A percentile compares a stretch with the other conserved stretches of the same genome.
Evolutionary conservation across 352 stramenopile species (phyloP).

Genomic region (Phytophthora pluvialis): DNA sequence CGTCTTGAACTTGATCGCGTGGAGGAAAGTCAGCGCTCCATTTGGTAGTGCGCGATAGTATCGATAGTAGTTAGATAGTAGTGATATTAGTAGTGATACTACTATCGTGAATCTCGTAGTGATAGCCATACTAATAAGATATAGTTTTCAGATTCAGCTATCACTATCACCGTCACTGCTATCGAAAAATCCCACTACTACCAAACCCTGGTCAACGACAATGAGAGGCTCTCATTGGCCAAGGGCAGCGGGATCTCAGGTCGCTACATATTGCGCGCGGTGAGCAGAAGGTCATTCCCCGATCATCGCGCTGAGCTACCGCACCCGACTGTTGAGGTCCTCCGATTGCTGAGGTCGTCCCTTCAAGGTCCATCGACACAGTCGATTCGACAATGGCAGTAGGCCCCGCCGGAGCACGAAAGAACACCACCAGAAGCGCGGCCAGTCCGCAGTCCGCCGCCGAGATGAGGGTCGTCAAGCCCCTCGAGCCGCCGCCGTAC

Average conservation of each 20-base stretch:
- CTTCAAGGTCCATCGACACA: conserved; percentile 19
- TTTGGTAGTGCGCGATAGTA: too few species aligned
- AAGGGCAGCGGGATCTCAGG: conserved; percentile 10
- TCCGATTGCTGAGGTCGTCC: conserved; percentile 22
- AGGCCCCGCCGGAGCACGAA: conserved; percentile 4
- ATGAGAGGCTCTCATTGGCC: conserved; percentile 6
- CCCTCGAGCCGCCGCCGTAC: conserved; percentile 20
- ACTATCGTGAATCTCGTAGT: too few species aligned
- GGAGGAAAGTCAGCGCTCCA: too few species aligned
- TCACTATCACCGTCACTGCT: too few species aligned
- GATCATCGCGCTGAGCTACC: conserved; percentile 3
- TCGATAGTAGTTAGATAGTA: too few species aligned
- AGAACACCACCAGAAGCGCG: neutral
- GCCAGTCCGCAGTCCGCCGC: neutral
- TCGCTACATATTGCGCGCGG: conserved; percentile 19
- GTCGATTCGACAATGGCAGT: conserved; percentile 1
- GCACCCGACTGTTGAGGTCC: neutral
- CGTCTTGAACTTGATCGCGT: too few species aligned
- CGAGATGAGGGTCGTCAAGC: conserved; percentile 42
- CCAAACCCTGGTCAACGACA: too few species aligned
- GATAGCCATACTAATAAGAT: too few species aligned
- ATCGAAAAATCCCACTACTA: too few species aligned
- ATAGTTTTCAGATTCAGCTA: too few species aligned
- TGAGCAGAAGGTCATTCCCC: conserved; percentile 16
- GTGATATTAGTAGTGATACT: too few species aligned